phyloP scores from a whole-genome alignment of 352 stramenopile genomes.

The Globisporangium spinosum region DNA sequence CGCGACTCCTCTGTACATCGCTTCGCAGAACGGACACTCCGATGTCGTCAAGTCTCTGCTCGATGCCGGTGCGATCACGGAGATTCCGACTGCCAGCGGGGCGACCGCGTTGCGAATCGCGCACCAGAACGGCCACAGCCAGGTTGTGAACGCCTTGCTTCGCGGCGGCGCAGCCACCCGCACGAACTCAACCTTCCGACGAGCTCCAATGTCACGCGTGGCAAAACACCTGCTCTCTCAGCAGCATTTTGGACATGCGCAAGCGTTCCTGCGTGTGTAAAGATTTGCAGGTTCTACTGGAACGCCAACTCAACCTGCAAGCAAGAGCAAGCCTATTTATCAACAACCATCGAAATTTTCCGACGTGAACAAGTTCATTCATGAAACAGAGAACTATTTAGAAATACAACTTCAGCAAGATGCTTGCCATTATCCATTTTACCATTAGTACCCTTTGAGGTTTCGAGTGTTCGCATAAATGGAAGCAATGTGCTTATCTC shows the following conservation, averaged over 20 bases:
- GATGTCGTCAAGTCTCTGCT: constrained; percentile 10
- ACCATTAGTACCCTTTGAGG: too few species aligned
- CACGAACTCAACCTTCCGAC: not conserved
- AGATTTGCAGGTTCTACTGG: not conserved
- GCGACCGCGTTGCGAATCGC: not conserved
- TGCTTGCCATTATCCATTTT: too few species aligned
- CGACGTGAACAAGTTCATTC: too few species aligned
- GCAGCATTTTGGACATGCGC: not conserved
- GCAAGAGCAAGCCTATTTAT: not conserved
- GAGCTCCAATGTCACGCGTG: constrained; percentile 4
- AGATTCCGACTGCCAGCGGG: constrained; percentile 1
- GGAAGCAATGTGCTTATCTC: too few species aligned
- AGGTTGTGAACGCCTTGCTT: not conserved
- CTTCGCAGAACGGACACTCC: constrained; percentile 12
- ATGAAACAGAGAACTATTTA: too few species aligned
- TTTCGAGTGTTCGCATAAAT: too few species aligned
- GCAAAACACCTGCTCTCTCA: not conserved
- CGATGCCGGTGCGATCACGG: constrained; percentile 6
- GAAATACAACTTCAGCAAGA: too few species aligned
- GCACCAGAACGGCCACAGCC: constrained; percentile 1
- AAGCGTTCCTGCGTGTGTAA: not conserved
- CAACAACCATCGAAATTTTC: not conserved
- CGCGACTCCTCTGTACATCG: constrained; percentile 15
- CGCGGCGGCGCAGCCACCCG: not conserved
- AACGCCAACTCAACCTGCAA: not conserved